Base-by-base conservation (phyloP, 2,329 filamentous ascomycete species). In the Pyrenochaeta sp. region DNA sequence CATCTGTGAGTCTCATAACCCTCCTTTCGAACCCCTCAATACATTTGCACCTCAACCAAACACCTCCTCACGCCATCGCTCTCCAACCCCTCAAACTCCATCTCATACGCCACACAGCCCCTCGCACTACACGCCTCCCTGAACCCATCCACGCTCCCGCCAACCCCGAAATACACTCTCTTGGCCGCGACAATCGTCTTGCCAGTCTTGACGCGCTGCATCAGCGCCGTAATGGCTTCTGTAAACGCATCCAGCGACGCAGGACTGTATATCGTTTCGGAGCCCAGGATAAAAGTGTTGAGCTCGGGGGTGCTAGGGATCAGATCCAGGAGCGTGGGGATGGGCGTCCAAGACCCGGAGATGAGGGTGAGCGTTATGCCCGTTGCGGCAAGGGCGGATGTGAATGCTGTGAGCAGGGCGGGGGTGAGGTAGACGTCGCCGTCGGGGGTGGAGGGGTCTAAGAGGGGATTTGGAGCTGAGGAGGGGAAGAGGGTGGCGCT, bases 181-280 rank as follows among this genome's bases (percentile, higher is more conserved):
- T 94, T 94, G 1, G 89, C 89, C 3, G 82, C 89, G 4, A 93
- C 80, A 14, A 90, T 74, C 1, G 86, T 84, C 35, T 80, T 81
- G 0, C 84, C 82, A 37, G 74, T 72, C 36, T 77, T 74, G 35
- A 84, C 75, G 10, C 73, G 57, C 30, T 63, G 61, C 30, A 91
- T 72, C 11, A 89, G 72, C 3, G 73, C 73, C 28, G 87, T 77
- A 9, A 91, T 74, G 4, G 85, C 84, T 26, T 87, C 81, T 1
- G 85, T 82, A 63, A 93, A 94, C 0, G 83, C 79, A 23, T 76
- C 74, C 15, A 91, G 78, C 0, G 87, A 86, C 44, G 85, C 84
- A 0, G 88, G 88, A 2, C 86, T 90, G 71, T 94, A 94, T 30
- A 94, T 93, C 0, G 89, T 94, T 71, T 94, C 89, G 1, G 88